Evolutionary conservation across 495 filamentous ascomycete genomes (phyloP).

Genomic region (Hypoxylon lienhwacheense): DNA sequence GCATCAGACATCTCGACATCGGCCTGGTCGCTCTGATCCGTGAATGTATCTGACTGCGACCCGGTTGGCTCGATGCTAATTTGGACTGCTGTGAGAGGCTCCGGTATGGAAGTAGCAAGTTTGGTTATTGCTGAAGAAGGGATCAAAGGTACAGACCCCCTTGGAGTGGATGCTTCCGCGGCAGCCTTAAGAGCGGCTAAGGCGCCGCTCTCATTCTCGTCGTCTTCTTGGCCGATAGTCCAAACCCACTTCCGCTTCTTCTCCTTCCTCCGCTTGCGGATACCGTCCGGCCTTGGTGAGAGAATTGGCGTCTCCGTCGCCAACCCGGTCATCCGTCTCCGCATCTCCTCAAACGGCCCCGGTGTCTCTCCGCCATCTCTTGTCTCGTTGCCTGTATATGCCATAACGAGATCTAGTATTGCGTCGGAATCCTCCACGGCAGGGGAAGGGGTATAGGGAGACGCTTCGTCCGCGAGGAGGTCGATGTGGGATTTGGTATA

Average conservation of each 20-base stretch:
- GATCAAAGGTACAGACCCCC: neutral
- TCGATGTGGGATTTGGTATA: slow-evolving; percentile 61
- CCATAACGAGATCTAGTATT: slow-evolving; percentile 51
- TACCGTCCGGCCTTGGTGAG: slow-evolving; percentile 42
- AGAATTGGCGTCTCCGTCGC: slow-evolving; percentile 42
- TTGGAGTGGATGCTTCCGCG: slow-evolving; percentile 17
- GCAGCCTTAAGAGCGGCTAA: slow-evolving; percentile 37
- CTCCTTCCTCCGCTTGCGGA: slow-evolving; percentile 50
- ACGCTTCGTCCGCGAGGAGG: slow-evolving; percentile 53
- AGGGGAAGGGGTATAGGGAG: slow-evolving; percentile 49
- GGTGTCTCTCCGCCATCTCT: slow-evolving; percentile 59
- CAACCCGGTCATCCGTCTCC: slow-evolving; percentile 53
- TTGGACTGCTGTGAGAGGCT: slow-evolving; percentile 21
- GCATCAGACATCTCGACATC: slow-evolving; percentile 52
- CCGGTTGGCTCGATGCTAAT: slow-evolving; percentile 35
- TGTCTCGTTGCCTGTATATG: slow-evolving; percentile 52
- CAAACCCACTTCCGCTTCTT: slow-evolving; percentile 58
- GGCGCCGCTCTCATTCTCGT: slow-evolving; percentile 46
- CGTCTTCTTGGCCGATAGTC: slow-evolving; percentile 53
- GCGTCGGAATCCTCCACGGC: slow-evolving; percentile 38
- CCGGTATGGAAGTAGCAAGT: slow-evolving; percentile 7
- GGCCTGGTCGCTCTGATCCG: slow-evolving; percentile 35
- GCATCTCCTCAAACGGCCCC: slow-evolving; percentile 61
- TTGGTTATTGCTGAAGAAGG: neutral
- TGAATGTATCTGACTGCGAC: slow-evolving; percentile 33